Conservation (phyloP, 2,329 filamentous ascomycete species). For the Aspergillus fructus region DNA sequence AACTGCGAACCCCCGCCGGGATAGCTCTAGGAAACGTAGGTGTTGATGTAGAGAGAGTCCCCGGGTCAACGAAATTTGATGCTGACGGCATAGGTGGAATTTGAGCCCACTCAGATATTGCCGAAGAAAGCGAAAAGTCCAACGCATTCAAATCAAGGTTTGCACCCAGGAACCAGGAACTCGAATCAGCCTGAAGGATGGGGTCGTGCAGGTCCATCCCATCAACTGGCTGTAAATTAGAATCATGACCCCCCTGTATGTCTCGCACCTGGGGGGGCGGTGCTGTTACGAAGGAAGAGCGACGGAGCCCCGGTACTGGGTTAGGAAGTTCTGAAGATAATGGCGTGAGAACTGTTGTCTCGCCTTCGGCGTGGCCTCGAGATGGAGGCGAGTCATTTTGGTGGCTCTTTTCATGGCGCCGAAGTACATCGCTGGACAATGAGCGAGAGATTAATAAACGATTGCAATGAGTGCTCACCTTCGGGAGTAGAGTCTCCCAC, state of each 20-base stretch:
- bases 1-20: too few relatives aligned
- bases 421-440: constrained; percentile 7
- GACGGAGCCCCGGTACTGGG: background rate
- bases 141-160: constrained; percentile 20
- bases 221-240: background rate
- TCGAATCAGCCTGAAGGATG: constrained; percentile 7
- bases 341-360: background rate
- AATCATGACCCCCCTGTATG: background rate
- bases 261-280: background rate
- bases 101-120: too few relatives aligned
- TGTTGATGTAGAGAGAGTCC: too few relatives aligned
- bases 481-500: constrained; percentile 21
- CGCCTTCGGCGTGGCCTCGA: background rate
- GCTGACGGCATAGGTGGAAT: too few relatives aligned
- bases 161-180: constrained; percentile 18
- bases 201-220: constrained; percentile 8
- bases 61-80: too few relatives aligned
- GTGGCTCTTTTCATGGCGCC: constrained; percentile 17
- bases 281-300: background rate
- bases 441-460: background rate
- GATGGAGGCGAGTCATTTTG: background rate
- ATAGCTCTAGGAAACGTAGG: too few relatives aligned
- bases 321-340: background rate
- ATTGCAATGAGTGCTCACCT: constrained; percentile 13
- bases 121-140: background rate